phyloP scores from a whole-genome alignment of 495 filamentous ascomycete species.

The Penicillium turbatum region DNA sequence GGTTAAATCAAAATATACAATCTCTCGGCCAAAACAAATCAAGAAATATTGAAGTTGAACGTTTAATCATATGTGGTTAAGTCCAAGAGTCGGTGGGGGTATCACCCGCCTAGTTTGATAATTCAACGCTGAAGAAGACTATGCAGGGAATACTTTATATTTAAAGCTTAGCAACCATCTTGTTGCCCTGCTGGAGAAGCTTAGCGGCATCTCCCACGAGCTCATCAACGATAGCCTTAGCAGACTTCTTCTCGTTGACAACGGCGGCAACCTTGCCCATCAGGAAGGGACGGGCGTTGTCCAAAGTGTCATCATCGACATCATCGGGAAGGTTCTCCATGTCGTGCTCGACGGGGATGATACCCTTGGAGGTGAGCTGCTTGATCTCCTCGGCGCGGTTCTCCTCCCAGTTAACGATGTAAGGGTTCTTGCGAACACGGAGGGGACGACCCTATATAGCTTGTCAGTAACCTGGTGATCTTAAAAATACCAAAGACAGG shows the following conservation, averaged over 20 bases:
- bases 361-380: slow-evolving; percentile 79
- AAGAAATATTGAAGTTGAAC: too few relatives aligned
- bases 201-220: slow-evolving; percentile 78
- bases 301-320: slow-evolving; percentile 73
- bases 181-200: slow-evolving; percentile 60
- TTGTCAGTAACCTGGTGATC: slow-evolving; percentile 17
- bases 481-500: neutral
- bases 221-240: slow-evolving; percentile 92
- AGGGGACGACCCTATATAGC: slow-evolving; percentile 69
- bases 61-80: neutral
- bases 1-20: too few relatives aligned
- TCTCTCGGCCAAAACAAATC: too few relatives aligned
- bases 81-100: neutral
- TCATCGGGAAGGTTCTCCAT: slow-evolving; percentile 78
- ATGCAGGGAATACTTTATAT: slow-evolving; percentile 15
- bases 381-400: slow-evolving; percentile 87
- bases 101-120: neutral
- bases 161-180: slow-evolving; percentile 66
- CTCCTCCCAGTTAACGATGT: slow-evolving; percentile 94
- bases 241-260: slow-evolving; percentile 85
- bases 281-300: slow-evolving; percentile 84
- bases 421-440: slow-evolving; percentile 85
- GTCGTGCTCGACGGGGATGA: slow-evolving; percentile 91
- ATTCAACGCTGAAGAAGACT: slow-evolving; percentile 9
- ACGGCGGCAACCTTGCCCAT: slow-evolving; percentile 98